A percentile compares a stretch with the other conserved stretches of the same genome.
phyloP scores from a whole-genome alignment of 2,329 filamentous ascomycete species.

The Venturiaceae sp. region DNA sequence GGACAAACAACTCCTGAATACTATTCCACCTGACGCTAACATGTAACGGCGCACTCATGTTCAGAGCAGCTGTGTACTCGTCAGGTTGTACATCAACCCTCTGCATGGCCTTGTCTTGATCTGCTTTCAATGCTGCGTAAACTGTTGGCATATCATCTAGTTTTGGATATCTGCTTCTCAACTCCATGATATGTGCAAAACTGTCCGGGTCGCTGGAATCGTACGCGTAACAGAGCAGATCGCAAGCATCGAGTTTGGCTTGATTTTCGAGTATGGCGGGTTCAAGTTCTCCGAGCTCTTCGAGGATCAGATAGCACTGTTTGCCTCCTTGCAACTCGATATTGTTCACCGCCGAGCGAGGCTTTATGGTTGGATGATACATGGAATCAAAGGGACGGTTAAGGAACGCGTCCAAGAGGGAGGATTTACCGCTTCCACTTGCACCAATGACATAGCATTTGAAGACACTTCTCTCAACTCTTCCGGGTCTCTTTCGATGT shows the following conservation, averaged over 20 bases:
- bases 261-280: slow-evolving; percentile 89
- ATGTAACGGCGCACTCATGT: slow-evolving; percentile 86
- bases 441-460: slow-evolving; percentile 87
- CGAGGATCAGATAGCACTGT: slow-evolving; percentile 91
- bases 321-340: slow-evolving; percentile 93
- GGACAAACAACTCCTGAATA: slow-evolving; percentile 89
- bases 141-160: slow-evolving; percentile 84
- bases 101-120: slow-evolving; percentile 95
- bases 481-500: slow-evolving; percentile 42
- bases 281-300: slow-evolving; percentile 93
- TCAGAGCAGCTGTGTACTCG: slow-evolving; percentile 73
- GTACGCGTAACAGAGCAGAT: slow-evolving; percentile 90
- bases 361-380: slow-evolving; percentile 91
- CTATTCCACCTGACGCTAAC: slow-evolving; percentile 92
- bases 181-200: slow-evolving; percentile 79
- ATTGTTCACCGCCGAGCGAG: slow-evolving; percentile 86
- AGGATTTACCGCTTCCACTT: slow-evolving; percentile 79
- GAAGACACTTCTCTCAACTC: slow-evolving; percentile 90
- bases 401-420: slow-evolving; percentile 82
- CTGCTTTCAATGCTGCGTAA: slow-evolving; percentile 89
- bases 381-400: slow-evolving; percentile 75
- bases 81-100: slow-evolving; percentile 85
- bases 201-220: slow-evolving; percentile 96
- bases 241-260: slow-evolving; percentile 81
- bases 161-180: slow-evolving; percentile 70